Evolutionary conservation across 2,329 filamentous ascomycete species (phyloP), one percentile per base, ranked within the genome.

Genomic region (Cladorrhinum sp.): DNA sequence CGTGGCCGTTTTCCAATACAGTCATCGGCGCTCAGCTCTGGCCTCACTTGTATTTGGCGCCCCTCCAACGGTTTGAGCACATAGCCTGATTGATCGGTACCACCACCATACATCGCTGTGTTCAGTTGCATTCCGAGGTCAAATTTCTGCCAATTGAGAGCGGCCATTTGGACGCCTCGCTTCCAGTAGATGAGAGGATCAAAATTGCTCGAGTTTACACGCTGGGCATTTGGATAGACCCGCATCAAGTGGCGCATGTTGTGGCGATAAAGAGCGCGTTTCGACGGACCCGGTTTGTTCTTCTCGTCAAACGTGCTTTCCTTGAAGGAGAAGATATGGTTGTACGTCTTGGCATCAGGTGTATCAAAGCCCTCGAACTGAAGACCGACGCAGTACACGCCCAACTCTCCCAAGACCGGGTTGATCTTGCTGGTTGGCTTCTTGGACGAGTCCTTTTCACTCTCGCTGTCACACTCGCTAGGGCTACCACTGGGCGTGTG

Each of bases 131-230:
- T 95, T 51, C 93, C 92, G 18, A 96, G 82, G 72, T 98, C 95
- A 71, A 96, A 97, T 0, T 93, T 98, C 76, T 99, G 95, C 94
- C 95, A 98, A 76, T 99, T 99, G 64, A 98, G 81, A 0, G 95
- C 95, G 14, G 90, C 92, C 94, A 99, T 98, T 76, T 99, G 95
- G 18, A 97, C 95, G 30, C 95, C 95, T 49, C 92, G 88, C 56
- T 94, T 88, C 95, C 95, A 99, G 73, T 95, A 96, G 64, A 89
- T 87, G 65, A 96, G 84, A 1, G 95, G 95, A 70, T 97, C 92
- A 71, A 97, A 98, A 76, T 99, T 99, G 68, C 89, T 91, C 0
- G 95, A 98, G 33, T 86, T 86, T 60, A 98, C 81, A 26, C 95
- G 89, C 68, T 86, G 87, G 39, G 86, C 88, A 58, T 91, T 90